phyloP scores from a whole-genome alignment of 2,329 filamentous ascomycete species.

The Aspergillus pseudoterreus region DNA sequence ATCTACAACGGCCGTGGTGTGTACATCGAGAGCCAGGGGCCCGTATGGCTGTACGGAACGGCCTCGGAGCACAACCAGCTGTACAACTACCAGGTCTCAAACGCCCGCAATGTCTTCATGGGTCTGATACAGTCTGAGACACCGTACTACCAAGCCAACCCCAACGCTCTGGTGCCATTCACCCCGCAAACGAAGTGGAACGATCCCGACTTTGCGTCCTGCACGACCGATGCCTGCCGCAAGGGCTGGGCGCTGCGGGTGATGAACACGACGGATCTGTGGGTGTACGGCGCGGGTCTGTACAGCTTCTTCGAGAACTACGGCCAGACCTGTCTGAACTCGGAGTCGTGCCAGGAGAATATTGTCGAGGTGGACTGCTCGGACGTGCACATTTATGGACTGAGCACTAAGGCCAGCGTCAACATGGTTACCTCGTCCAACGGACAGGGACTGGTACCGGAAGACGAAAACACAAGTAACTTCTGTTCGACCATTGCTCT shows the following conservation, averaged over 20 bases:
- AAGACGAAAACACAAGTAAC: conserved; percentile 40
- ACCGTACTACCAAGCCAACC: conserved; percentile 79
- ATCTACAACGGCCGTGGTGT: conserved; percentile 87
- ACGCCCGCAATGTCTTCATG: conserved; percentile 77
- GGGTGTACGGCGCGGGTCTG: conserved; percentile 68
- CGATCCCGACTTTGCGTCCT: conserved; percentile 65
- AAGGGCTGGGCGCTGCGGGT: conserved; percentile 77
- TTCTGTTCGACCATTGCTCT: conserved; percentile 45
- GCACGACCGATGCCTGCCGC: conserved; percentile 56
- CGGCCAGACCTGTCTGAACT: conserved; percentile 62
- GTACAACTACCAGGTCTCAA: conserved; percentile 79
- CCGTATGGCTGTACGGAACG: conserved; percentile 81
- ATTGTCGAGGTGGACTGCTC: conserved; percentile 71
- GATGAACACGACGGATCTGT: conserved; percentile 62
- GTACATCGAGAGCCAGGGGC: conserved; percentile 71
- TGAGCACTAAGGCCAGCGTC: conserved; percentile 70
- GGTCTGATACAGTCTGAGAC: conserved; percentile 85
- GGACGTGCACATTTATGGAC: conserved; percentile 60
- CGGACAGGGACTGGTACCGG: conserved; percentile 33
- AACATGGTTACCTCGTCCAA: conserved; percentile 63
- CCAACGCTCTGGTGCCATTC: conserved; percentile 58
- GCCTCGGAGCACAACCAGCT: conserved; percentile 57
- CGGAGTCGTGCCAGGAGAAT: conserved; percentile 70
- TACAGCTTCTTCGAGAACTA: conserved; percentile 88
- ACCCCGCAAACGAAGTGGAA: conserved; percentile 32